Percentiles rank a stretch among this genome's conserved stretches.
Conservation (phyloP, 306 rosid genomes). For the Ormosia emarginata region DNA sequence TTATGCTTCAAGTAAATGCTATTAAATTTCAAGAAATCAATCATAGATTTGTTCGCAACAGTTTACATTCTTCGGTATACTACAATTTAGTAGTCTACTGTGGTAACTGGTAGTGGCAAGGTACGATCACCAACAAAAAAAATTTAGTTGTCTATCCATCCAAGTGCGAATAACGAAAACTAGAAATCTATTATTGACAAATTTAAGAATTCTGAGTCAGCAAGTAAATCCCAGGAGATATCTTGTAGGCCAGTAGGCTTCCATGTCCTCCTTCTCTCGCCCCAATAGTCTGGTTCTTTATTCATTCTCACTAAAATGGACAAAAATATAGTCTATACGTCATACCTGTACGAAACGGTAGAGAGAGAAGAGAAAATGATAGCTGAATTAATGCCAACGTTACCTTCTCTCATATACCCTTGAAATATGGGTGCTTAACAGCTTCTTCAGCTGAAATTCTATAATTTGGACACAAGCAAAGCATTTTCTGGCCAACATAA, state of each 20-base stretch:
- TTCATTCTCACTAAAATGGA: background rate
- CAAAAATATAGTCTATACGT: background rate
- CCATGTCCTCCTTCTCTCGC: background rate
- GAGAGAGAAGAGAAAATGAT: background rate
- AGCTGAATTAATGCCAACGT: background rate
- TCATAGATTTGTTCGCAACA: too few species aligned
- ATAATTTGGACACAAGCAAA: background rate
- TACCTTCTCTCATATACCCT: background rate
- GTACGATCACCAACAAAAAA: too few species aligned
- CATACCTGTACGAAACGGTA: background rate
- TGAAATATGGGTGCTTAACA: background rate
- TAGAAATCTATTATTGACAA: background rate
- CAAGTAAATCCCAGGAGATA: background rate
- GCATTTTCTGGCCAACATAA: slow-evolving; percentile 22
- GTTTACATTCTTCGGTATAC: too few species aligned
- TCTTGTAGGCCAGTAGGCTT: background rate
- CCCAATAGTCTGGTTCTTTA: background rate
- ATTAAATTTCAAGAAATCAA: too few species aligned
- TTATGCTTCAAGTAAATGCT: too few species aligned
- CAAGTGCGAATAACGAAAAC: background rate
- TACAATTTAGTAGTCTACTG: too few species aligned
- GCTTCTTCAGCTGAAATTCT: slow-evolving; percentile 25
- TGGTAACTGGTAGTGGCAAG: too few species aligned
- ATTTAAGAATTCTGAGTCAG: background rate
- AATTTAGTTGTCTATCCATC: background rate